Conservation (phyloP, 495 filamentous ascomycete species). For the Tuber aestivum region DNA sequence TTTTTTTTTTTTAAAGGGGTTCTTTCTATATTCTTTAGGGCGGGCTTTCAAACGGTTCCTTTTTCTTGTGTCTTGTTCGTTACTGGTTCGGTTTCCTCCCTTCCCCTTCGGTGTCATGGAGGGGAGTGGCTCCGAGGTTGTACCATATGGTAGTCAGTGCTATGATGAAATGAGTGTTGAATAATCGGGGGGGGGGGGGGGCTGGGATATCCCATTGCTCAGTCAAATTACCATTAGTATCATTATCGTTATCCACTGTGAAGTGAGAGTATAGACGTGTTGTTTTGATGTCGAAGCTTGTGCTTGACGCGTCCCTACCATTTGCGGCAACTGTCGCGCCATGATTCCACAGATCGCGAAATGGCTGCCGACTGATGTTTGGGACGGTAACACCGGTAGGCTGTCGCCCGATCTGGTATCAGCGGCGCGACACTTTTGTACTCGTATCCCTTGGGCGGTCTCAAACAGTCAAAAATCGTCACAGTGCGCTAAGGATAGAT, state of each 20-base stretch:
- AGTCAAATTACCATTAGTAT: not conserved
- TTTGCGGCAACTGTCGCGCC: not conserved
- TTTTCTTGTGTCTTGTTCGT: not conserved
- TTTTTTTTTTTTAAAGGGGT: not conserved
- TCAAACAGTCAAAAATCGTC: too few species aligned
- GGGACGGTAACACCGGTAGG: not conserved
- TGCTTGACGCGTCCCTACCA: not conserved
- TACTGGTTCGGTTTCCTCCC: not conserved
- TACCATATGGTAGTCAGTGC: not conserved
- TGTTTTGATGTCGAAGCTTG: not conserved
- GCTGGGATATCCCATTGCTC: not conserved
- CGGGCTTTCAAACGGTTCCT: constrained; percentile 3
- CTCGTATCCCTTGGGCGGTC: too few species aligned
- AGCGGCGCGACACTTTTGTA: too few species aligned
- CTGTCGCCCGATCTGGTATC: too few species aligned
- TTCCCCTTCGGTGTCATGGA: not conserved
- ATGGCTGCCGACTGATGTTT: not conserved
- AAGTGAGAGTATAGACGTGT: not conserved
- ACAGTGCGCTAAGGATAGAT: too few species aligned
- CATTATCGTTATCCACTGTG: not conserved
- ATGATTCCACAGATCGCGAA: not conserved
- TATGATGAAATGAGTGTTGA: not conserved
- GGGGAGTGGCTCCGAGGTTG: not conserved
- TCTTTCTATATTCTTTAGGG: constrained; percentile 4
- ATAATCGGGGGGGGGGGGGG: not conserved